phyloP scores from a whole-genome alignment of 441 rosid species.

The Euphorbia schlechtendalii region DNA sequence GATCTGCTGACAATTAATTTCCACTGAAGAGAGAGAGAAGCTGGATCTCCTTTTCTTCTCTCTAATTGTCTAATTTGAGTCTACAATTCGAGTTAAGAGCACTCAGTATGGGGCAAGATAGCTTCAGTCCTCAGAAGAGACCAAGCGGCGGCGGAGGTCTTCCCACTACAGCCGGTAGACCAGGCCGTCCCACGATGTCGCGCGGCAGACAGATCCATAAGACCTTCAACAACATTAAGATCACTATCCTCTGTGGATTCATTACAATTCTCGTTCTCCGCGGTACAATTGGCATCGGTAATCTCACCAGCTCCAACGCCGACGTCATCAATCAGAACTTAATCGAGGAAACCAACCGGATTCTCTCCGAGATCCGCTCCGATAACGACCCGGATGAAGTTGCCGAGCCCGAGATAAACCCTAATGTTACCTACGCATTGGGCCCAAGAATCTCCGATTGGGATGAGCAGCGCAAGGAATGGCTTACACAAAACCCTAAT shows the following conservation, averaged over 20 bases:
- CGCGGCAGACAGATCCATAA: slow-evolving; percentile 89
- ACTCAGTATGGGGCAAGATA: slow-evolving; percentile 53
- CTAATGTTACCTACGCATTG: slow-evolving; percentile 54
- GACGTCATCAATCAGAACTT: slow-evolving; percentile 63
- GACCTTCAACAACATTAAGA: slow-evolving; percentile 94
- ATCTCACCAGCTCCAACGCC: slow-evolving; percentile 63
- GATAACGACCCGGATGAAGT: slow-evolving; percentile 49
- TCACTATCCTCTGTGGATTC: slow-evolving; percentile 90
- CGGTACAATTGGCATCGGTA: slow-evolving; percentile 84
- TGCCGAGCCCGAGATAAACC: slow-evolving; percentile 39
- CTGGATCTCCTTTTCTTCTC: slow-evolving; percentile 2
- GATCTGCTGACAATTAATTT: slow-evolving; percentile 3
- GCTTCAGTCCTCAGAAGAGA: slow-evolving; percentile 56
- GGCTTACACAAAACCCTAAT: slow-evolving; percentile 65
- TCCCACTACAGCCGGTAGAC: slow-evolving; percentile 41
- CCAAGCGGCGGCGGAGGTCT: slow-evolving; percentile 34
- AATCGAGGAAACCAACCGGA: slow-evolving; percentile 77
- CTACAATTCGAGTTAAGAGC: not conserved
- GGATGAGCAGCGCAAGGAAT: slow-evolving; percentile 74
- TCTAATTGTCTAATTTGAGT: not conserved
- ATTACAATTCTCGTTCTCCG: slow-evolving; percentile 90
- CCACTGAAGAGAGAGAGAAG: slow-evolving; percentile 23
- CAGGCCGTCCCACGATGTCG: slow-evolving; percentile 23
- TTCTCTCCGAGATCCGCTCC: slow-evolving; percentile 85
- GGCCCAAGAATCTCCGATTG: slow-evolving; percentile 73